phyloP scores from a whole-genome alignment of 306 rosid genomes.

The Rubus idaeus region DNA sequence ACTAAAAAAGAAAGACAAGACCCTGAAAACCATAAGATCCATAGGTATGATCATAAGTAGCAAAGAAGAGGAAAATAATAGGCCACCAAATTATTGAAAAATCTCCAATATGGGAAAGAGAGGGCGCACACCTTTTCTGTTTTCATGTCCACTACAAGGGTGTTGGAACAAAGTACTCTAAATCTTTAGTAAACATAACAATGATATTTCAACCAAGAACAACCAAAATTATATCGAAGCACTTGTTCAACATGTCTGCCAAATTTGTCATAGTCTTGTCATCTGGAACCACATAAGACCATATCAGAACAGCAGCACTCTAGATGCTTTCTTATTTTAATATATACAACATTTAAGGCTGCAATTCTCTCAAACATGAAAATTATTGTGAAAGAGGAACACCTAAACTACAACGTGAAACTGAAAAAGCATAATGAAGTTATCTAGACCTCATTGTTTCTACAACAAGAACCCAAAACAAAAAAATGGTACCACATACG shows the following conservation, averaged over 20 bases:
- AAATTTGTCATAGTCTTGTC: background rate
- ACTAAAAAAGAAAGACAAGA: background rate
- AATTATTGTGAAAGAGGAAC: too few species aligned
- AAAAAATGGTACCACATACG: too few species aligned
- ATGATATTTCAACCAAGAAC: background rate
- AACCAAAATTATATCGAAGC: background rate
- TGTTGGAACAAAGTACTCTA: background rate
- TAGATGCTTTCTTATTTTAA: background rate
- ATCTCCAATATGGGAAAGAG: too few species aligned
- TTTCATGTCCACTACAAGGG: conserved; percentile 65
- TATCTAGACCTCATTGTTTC: background rate
- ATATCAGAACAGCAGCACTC: background rate
- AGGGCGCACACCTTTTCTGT: conserved; percentile 77
- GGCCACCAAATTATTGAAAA: background rate
- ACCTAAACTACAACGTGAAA: too few species aligned
- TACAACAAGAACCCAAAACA: background rate
- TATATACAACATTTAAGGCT: background rate
- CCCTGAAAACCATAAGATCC: background rate
- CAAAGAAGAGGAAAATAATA: conserved; percentile 19
- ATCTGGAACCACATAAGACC: background rate
- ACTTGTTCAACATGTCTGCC: background rate
- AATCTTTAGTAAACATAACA: background rate
- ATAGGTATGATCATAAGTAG: background rate
- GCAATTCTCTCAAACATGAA: too few species aligned
- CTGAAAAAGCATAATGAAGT: background rate